Conservation (phyloP, 1,284 basidiomycete species). For the Exobasidium rhododendri region DNA sequence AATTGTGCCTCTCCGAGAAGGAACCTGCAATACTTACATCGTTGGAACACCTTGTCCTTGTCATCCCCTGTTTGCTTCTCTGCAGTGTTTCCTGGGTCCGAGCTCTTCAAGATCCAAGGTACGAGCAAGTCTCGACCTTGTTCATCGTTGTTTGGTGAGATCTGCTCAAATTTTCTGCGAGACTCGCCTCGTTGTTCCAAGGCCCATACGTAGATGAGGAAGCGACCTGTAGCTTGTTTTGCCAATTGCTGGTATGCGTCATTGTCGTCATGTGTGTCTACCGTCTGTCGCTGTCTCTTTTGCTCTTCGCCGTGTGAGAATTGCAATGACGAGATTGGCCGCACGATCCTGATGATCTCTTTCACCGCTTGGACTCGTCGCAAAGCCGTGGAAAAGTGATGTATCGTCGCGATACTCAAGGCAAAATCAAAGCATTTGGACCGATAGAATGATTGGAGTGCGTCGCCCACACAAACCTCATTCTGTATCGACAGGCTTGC, state of each 20-base stretch:
- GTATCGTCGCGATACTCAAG: slow-evolving; percentile 52
- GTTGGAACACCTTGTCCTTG: slow-evolving; percentile 33
- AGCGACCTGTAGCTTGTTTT: slow-evolving; percentile 60
- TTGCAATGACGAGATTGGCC: slow-evolving; percentile 6
- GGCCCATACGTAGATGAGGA: slow-evolving; percentile 98
- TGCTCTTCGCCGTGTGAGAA: neutral
- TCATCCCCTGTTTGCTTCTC: slow-evolving; percentile 8
- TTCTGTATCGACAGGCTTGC: slow-evolving; percentile 18
- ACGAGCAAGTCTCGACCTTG: slow-evolving; percentile 49
- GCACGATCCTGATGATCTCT: slow-evolving; percentile 40
- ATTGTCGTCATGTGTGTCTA: neutral
- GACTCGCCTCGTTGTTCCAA: slow-evolving; percentile 73
- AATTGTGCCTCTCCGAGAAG: too few species aligned
- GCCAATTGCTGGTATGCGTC: neutral
- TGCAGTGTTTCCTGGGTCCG: slow-evolving; percentile 1
- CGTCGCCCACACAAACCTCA: slow-evolving; percentile 51
- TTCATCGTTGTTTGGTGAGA: neutral
- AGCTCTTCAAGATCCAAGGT: slow-evolving; percentile 52
- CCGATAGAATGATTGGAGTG: slow-evolving; percentile 36
- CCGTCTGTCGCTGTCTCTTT: neutral
- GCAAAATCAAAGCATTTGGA: slow-evolving; percentile 43
- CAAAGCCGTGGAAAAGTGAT: slow-evolving; percentile 48
- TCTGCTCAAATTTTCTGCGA: slow-evolving; percentile 39
- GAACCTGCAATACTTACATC: slow-evolving; percentile 29
- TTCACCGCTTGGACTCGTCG: slow-evolving; percentile 31